Base-by-base conservation (phyloP, 768 basidiomycete species). In the Amanita subjunquillea region DNA sequence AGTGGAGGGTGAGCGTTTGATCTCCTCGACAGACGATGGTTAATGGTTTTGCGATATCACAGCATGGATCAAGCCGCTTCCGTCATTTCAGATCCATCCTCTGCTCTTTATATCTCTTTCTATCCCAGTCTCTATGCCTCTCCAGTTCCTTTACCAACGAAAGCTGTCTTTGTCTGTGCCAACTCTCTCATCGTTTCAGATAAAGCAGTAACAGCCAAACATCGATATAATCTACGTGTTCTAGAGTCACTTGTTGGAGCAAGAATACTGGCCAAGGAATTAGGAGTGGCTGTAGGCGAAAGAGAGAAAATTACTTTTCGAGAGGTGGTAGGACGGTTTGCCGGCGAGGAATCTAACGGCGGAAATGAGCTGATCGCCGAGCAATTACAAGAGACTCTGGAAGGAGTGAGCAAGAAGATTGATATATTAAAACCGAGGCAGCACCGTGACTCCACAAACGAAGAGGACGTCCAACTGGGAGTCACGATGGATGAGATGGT, bases 1-100 rank as follows among this genome's bases (percentile, higher is more conserved):
- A 85, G 81, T 54, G 87, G 86, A 56, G 85, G 87, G 86, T 87
- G 59, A 55, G 77, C 63, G 17, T 9, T 51, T n/a, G 51, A 30
- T 41, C 46, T 17, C 4, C 22, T 13, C 10, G 20, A 40, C 34
- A 5, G 34, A 4, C 13, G 4, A 34, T 34, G 5, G 13, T 34
- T 34, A 13, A 34, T 13, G 34, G 12, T 34, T 34, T 4, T 6
- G 34, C 13, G 12, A 34, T 34, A 34, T 34, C 34, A 10, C 9
- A 87, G 89, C 23, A 88, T 94, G 86, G 92, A 95, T 64, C 91
- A 93, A 73, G 86, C 91, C 1, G 89, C 91, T 0, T 91, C 88
- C 0, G 83, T 91, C 36, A 84, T 94, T 57, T 85, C 81, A 13
- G 72, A 77, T 23, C 72, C 85, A 0, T 75, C 77, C 20, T 80